Evolutionary conservation across 306 rosid species (phyloP), one percentile per base, ranked within the genome.

Genomic region (Luffa aegyptiaca): DNA sequence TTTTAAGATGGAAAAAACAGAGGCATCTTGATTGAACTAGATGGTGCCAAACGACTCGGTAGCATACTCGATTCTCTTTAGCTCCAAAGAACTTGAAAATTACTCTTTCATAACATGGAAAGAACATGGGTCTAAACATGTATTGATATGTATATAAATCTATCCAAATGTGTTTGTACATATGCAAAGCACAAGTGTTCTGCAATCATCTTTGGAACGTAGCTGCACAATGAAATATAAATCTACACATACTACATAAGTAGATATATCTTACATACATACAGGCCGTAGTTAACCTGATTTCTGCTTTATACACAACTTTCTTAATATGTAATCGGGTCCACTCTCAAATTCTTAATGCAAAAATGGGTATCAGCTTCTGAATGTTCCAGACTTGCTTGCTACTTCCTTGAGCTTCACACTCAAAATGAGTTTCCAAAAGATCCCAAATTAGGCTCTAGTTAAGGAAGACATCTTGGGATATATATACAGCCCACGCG

Each of bases 401-500:
- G 41, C 63, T 74, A 4, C 62, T 33, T 49, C 35, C 45, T 74
- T 74, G 78, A 51, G 46, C 78, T 74, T 74, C 62, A 74, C 63
- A 18, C 44, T 79, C 31, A 66, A 76, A 82, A 79, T 31, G 74
- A 81, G 44, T 53, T 64, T 53, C 80, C 33, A 31, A 61, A 52
- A 9, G 61, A 65, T 44, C 46, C 49, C 74, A 9, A 18, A 35
- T 31, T 64, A 11, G 80, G 77, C 80, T 1, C 86, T 80, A 79
- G 69, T 84, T 76, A 77, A 79, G 87, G 85, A 80, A 83, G 73
- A 90, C 90, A 79, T 92, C 97, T 88, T 84, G 83, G 74, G 97
- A 91, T 80, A 91, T 82, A 84, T 90, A 95, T 42, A 86, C 80
- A 42, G 93, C 81, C 98, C 98, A 95, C 37, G 98, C 98, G 78